Evolutionary conservation across 179 eudicot genomes (phyloP).

Genomic region (Monotropa hypopitys): DNA sequence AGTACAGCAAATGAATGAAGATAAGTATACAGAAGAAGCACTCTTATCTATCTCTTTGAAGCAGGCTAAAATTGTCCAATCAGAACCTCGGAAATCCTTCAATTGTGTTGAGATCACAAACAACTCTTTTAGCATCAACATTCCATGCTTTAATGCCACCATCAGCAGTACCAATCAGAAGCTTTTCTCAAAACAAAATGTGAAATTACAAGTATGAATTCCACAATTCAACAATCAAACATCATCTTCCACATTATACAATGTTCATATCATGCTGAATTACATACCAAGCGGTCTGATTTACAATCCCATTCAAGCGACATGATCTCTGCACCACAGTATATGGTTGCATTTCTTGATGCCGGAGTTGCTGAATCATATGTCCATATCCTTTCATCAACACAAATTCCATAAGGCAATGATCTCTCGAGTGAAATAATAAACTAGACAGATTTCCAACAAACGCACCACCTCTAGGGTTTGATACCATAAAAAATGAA

Average conservation of each 20-base stretch:
- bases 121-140: slow-evolving; percentile 96
- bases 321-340: slow-evolving; percentile 91
- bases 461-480: neutral
- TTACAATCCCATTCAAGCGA: slow-evolving; percentile 97
- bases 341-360: slow-evolving; percentile 93
- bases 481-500: neutral
- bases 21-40: slow-evolving; percentile 7
- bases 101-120: slow-evolving; percentile 76
- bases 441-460: neutral
- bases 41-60: neutral
- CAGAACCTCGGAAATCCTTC: slow-evolving; percentile 63
- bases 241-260: neutral
- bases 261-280: neutral
- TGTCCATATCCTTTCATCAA: slow-evolving; percentile 79
- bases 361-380: slow-evolving; percentile 64
- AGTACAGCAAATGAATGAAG: slow-evolving; percentile 14
- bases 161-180: slow-evolving; percentile 94
- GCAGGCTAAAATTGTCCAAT: neutral
- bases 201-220: slow-evolving; percentile 4
- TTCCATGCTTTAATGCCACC: slow-evolving; percentile 99
- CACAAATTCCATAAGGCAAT: neutral
- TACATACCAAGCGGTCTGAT: slow-evolving; percentile 81
- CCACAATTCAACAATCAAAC: slow-evolving; percentile 2
- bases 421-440: neutral
- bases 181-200: slow-evolving; percentile 51